Evolutionary conservation across 2,329 filamentous ascomycete species (phyloP), one percentile per base, ranked within the genome.

Genomic region (Lasiodiplodia citricola): DNA sequence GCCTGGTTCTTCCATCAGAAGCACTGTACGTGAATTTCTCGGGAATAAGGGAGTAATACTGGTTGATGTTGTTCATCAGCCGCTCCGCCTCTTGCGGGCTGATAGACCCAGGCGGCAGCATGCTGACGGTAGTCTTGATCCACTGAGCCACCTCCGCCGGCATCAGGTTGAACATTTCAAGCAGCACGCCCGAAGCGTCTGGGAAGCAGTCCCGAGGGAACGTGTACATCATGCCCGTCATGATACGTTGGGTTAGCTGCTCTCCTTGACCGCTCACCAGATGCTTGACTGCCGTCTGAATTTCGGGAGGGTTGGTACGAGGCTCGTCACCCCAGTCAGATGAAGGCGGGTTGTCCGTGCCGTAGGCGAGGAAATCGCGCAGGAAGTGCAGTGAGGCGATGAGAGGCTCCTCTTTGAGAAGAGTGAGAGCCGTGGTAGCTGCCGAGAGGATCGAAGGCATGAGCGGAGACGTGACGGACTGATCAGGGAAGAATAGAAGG

Each of bases 191-290:
- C 60, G 93, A 97, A 18, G 94, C 94, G 77, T 99, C 96, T 0
- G 94, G 91, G 76, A 98, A 97, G 81, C 94, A 97, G 79, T 98
- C 96, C 54, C 92, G 89, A 0, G 96, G 96, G 82, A 99, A 99
- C 0, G 92, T 96, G 79, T 97, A 97, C 95, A 99, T 98, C 94
- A 99, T 97, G 70, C 96, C 96, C 1, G 94, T 96, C 83, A 99
- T 86, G 69, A 97, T 90, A 71, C 94, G 92, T 80, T 97, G 95
- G 8, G 96, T 90, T 35, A 99, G 85, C 68, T 89, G 83, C 75
- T 93, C 90, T 47, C 96, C 94, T 71, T 94, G 89, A 1, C 85
- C 82, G 2, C 86, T 72, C 28, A 97, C 83, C 65, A 97, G 86
- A 70, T 88, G 86, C 79, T 91, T 92, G 69, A 98, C 91, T 8